These are phyloP conservation scores for Diospyros lotus DNA, from an alignment of 148 eudicot genomes.

Conservation along the genomic window DNA sequence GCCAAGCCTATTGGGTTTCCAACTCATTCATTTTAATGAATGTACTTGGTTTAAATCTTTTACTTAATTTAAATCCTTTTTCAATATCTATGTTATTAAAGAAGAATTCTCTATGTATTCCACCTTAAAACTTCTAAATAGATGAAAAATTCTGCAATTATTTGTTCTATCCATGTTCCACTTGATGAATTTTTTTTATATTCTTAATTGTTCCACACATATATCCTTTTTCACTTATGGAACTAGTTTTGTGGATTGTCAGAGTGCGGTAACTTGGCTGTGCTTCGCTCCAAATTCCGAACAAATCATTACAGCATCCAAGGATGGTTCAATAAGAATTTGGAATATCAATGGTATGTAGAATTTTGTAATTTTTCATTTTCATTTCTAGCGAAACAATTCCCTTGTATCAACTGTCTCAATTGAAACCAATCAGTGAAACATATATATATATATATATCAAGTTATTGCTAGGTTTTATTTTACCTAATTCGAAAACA, in stretches of 20 bases:
- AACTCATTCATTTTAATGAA: too few species aligned
- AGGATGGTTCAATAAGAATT: slow-evolving; percentile 88
- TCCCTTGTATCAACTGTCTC: too few species aligned
- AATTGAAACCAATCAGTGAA: too few species aligned
- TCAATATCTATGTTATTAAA: not conserved
- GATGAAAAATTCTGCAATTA: not conserved
- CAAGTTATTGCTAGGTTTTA: not conserved
- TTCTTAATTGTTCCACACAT: not conserved
- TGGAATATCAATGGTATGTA: slow-evolving; percentile 95
- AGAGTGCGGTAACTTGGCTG: slow-evolving; percentile 99
- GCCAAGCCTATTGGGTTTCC: too few species aligned
- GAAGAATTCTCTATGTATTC: not conserved
- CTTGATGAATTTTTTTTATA: not conserved
- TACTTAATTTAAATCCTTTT: too few species aligned
- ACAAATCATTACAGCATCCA: slow-evolving; percentile 86
- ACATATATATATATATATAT: too few species aligned
- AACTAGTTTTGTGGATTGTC: slow-evolving; percentile 17
- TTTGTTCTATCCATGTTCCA: not conserved
- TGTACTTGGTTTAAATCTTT: too few species aligned
- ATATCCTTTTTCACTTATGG: too few species aligned
- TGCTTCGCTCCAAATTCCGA: slow-evolving; percentile 91
- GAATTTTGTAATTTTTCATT: slow-evolving; percentile 2
- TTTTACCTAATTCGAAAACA: too few species aligned
- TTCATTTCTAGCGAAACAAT: not conserved
- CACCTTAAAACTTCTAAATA: not conserved